Evolutionary conservation across 352 stramenopile genomes (phyloP), one percentile per base, ranked within the genome.

Genomic region (Phytophthora brassicae): DNA sequence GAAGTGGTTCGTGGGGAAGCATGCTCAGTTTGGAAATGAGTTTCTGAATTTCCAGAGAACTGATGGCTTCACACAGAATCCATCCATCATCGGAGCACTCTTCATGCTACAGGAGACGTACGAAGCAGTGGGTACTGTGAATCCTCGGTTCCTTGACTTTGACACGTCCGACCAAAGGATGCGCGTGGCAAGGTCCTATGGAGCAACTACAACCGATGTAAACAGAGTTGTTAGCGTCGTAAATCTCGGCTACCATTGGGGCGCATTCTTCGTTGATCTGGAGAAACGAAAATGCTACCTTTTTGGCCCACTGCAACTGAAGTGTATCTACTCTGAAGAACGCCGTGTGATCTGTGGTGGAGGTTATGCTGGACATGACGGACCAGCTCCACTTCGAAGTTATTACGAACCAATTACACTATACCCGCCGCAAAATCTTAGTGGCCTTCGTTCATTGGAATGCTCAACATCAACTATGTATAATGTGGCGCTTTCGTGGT

Each of bases 331-430:
- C 28, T 5, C 52, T 52, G 12, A 20, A 50, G 28, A 26, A 33
- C n/a, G 42, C 19, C 9, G 48, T 56, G 23, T 22, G 22, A 11
- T 45, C 13, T 14, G 16, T 56, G 5, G 22, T 56, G 14, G 22
- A 56, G 22, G 29, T 14, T 6, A 45, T 56, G 20, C 33, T 56
- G 20, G 19, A 48, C 9, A 48, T 61, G 42, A 54, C 54, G 9
- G 54, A 61, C 12, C 29, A 54, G 23, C 38, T 50, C 2, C 11
- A 46, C 8, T 46, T 31, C 29, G 24, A 64, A 12, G 19, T 64
- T n/a, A n/a, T n/a, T n/a, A n/a, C 38, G 53, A 13, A 39, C 16
- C 13, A 31, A 33, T 1, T 61, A 33, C 14, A 9, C 31, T n/a
- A n/a, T n/a, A n/a, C n/a, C n/a, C n/a, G n/a, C n/a, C n/a, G n/a